These are phyloP conservation scores for Pseudofabraea citricarpa DNA, from an alignment of 2,329 filamentous ascomycete species.

Conservation along the genomic window DNA sequence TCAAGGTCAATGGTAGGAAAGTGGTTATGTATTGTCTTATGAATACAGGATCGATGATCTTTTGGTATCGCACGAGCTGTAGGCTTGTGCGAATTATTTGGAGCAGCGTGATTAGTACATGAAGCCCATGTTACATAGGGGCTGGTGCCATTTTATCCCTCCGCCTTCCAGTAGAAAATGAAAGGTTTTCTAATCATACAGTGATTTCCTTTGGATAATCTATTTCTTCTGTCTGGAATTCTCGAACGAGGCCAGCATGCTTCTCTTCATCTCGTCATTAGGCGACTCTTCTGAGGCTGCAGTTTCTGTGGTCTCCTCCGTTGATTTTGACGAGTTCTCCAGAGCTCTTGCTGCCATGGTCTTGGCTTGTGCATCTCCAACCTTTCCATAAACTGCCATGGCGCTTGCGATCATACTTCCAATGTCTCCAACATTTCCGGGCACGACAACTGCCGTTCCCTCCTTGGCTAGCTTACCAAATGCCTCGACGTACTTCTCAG, in stretches of 20 bases:
- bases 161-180: no score
- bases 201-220: no score
- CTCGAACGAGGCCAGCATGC: conserved; percentile 44
- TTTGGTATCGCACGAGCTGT: background rate
- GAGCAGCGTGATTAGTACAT: background rate
- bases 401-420: conserved; percentile 95
- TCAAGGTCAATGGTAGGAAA: no score
- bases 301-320: conserved; percentile 17
- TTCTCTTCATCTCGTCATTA: conserved; percentile 38
- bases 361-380: conserved; percentile 74
- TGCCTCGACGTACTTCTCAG: conserved; percentile 97
- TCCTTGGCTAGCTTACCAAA: conserved; percentile 91
- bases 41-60: no score
- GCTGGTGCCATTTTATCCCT: no score
- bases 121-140: background rate
- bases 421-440: conserved; percentile 95
- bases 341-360: conserved; percentile 52
- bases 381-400: conserved; percentile 91
- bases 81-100: background rate
- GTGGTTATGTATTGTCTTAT: no score
- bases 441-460: conserved; percentile 91
- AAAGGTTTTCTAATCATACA: no score
- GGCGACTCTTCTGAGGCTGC: conserved; percentile 23
- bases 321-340: conserved; percentile 30
- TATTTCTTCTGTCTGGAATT: conserved; percentile 25